Evolutionary conservation across 352 stramenopile species (phyloP).

Genomic region (Plasmopara muralis): DNA sequence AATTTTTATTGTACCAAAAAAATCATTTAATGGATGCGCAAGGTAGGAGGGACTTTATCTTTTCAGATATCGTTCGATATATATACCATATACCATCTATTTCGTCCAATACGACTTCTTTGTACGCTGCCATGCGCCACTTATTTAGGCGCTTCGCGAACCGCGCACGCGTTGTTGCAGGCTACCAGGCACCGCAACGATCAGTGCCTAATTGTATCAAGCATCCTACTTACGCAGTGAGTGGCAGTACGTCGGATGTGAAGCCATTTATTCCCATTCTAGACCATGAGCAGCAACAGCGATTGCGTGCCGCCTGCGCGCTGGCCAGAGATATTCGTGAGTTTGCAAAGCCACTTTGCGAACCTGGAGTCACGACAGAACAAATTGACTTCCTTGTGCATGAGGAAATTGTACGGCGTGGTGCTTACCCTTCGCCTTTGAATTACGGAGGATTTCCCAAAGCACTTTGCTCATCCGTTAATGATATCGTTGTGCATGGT

Average conservation of each 20-base stretch:
- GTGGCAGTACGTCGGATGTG: conserved; percentile 53
- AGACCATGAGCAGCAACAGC: conserved; percentile 53
- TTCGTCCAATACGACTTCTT: no score
- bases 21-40: no score
- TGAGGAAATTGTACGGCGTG: conserved; percentile 78
- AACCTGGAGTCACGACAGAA: conserved; percentile 87
- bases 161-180: conserved; percentile 39
- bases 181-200: conserved; percentile 41
- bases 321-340: conserved; percentile 75
- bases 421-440: conserved; percentile 88
- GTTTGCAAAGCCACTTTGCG: conserved; percentile 66
- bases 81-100: no score
- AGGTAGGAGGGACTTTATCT: no score
- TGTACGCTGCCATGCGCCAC: conserved; percentile 16
- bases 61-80: no score
- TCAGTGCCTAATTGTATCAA: conserved; percentile 46
- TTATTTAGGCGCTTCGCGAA: conserved; percentile 26
- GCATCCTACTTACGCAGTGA: conserved; percentile 58
- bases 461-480: conserved; percentile 93
- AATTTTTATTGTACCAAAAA: no score
- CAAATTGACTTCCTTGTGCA: conserved; percentile 92
- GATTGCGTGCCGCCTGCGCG: conserved; percentile 58
- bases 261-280: conserved; percentile 77
- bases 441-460: conserved; percentile 94
- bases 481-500: conserved; percentile 96